Percentiles rank a stretch among this genome's conserved stretches.
phyloP scores from a whole-genome alignment of 2,329 filamentous ascomycete species.

The Biscogniauxia sp. region DNA sequence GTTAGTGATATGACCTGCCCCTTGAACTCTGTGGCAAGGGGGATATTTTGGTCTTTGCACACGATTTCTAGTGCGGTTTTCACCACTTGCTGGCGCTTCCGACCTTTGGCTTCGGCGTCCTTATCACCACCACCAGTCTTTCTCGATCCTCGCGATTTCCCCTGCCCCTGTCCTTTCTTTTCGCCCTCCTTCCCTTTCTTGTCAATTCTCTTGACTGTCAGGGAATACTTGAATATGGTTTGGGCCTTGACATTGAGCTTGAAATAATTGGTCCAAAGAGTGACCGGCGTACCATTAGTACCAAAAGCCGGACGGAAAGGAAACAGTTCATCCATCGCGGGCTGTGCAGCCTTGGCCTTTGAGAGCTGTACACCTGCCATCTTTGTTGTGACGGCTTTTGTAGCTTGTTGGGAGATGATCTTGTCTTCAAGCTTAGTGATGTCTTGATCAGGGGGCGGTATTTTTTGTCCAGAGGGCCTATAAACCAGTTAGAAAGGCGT shows the following conservation, averaged over 20 bases:
- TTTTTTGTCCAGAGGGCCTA: slow-evolving; percentile 12
- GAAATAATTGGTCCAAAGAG: slow-evolving; percentile 57
- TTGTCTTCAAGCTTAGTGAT: slow-evolving; percentile 41
- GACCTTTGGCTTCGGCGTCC: slow-evolving; percentile 36
- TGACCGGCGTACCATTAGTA: slow-evolving; percentile 38
- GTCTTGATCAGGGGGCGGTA: slow-evolving; percentile 26
- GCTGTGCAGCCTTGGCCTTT: slow-evolving; percentile 2
- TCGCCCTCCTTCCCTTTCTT: slow-evolving; percentile 8
- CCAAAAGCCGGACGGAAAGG: slow-evolving; percentile 52
- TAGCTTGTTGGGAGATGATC: slow-evolving; percentile 34
- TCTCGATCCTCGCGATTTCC: slow-evolving; percentile 1
- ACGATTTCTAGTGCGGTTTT: slow-evolving; percentile 36
- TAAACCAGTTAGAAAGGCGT: slow-evolving; percentile 3
- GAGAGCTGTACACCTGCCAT: slow-evolving; percentile 37
- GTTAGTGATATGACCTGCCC: slow-evolving; percentile 42
- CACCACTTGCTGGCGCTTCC: slow-evolving; percentile 37
- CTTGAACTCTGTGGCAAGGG: slow-evolving; percentile 51
- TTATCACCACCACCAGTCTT: no score
- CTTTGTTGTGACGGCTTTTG: slow-evolving; percentile 32
- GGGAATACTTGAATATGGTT: slow-evolving; percentile 44
- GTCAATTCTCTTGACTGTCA: slow-evolving; percentile 34
- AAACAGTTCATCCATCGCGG: slow-evolving; percentile 28
- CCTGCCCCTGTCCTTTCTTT: slow-evolving; percentile 14
- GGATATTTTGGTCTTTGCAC: slow-evolving; percentile 38
- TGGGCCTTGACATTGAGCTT: slow-evolving; percentile 38